phyloP scores from a whole-genome alignment of 306 rosid genomes.

The Acacia acuminata region DNA sequence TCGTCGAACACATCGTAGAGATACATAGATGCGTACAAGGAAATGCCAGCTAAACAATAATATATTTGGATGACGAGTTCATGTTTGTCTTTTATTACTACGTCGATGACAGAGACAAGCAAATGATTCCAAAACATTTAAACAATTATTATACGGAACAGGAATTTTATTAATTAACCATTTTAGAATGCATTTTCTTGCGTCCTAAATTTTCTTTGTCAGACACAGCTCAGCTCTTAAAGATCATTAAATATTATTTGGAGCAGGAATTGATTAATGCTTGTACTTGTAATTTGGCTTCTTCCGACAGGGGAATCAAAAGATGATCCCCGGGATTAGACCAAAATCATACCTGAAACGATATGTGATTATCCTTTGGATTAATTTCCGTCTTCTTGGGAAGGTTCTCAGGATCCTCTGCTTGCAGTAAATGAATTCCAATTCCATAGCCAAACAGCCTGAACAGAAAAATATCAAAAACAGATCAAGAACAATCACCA shows the following conservation, averaged over 20 bases:
- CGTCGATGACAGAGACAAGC: neutral
- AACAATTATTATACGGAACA: neutral
- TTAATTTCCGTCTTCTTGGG: constrained; percentile 68
- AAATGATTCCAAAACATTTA: neutral
- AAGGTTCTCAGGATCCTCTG: constrained; percentile 53
- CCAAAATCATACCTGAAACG: constrained; percentile 68
- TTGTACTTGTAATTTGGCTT: neutral
- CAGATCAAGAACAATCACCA: neutral
- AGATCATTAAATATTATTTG: neutral
- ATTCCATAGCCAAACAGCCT: constrained; percentile 90
- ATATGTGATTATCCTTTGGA: constrained; percentile 92
- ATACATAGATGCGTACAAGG: constrained; percentile 19
- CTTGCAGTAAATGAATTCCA: constrained; percentile 83
- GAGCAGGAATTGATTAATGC: neutral
- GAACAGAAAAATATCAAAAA: neutral
- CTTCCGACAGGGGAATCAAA: neutral
- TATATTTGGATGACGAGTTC: neutral
- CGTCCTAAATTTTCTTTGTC: neutral
- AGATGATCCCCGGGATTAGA: neutral
- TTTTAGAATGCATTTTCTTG: neutral
- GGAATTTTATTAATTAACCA: neutral
- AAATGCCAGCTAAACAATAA: neutral
- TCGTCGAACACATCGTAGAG: neutral
- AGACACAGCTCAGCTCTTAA: neutral
- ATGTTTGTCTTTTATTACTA: constrained; percentile 2